Evolutionary conservation across 2,329 filamentous ascomycete species (phyloP).

Genomic region (Apiospora sp.): DNA sequence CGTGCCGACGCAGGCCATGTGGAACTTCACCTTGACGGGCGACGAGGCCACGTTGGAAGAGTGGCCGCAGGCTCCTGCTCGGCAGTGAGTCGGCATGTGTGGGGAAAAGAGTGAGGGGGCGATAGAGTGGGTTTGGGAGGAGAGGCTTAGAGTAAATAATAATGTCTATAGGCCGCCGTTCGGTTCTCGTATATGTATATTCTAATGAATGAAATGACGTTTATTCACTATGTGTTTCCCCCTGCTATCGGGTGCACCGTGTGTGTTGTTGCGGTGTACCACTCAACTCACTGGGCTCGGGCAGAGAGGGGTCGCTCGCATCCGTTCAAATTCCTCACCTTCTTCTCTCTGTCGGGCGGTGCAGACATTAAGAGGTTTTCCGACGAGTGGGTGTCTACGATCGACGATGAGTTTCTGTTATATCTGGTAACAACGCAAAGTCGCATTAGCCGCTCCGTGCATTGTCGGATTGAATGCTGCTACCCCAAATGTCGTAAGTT

Average conservation of each 20-base stretch:
- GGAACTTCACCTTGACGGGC: conserved; percentile 52
- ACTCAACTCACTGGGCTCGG: neutral
- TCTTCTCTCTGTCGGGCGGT: neutral
- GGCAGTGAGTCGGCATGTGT: conserved; percentile 9
- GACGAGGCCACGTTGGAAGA: conserved; percentile 43
- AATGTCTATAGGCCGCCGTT: neutral
- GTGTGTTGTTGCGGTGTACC: neutral
- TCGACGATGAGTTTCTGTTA: neutral
- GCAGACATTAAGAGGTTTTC: neutral
- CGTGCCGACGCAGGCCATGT: conserved; percentile 43
- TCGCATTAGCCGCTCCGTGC: neutral
- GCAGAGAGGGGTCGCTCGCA: neutral
- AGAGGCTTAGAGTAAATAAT: neutral
- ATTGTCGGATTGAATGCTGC: neutral
- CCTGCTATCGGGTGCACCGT: neutral
- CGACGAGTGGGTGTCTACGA: neutral
- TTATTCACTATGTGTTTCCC: neutral
- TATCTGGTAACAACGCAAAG: neutral
- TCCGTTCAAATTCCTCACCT: neutral
- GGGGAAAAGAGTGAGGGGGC: conserved; percentile 11
- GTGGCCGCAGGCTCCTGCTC: conserved; percentile 39
- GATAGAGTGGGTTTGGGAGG: neutral
- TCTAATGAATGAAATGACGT: conserved; percentile 3
- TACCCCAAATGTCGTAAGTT: conserved; percentile 12
- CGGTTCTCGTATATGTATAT: neutral